Evolutionary conservation across 1,139 yeast species (phyloP), one percentile per base, ranked within the genome.

Genomic region (Geotrichum fermentans): DNA sequence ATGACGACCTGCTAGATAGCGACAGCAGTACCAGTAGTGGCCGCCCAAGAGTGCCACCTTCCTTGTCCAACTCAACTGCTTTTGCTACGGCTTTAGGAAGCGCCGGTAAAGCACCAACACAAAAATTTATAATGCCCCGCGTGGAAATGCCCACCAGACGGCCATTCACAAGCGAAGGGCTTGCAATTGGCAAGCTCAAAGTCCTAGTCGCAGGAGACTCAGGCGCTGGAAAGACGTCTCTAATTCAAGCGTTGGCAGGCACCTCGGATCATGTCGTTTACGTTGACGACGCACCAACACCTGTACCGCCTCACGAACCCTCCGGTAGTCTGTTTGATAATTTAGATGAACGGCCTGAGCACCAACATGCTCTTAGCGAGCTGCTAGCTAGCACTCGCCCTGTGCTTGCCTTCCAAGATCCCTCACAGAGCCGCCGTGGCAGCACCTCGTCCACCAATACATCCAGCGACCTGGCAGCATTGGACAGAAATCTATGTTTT

Each of bases 401-500:
- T 2, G 36, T 11, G 2, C 41, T 26, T 18, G 22, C 13, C 26
- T 41, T 35, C 24, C 18, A 14, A 21, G 13, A 16, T n/a, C 17
- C 33, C 10, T 26, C 45, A 4, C 65, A 30, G 62, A 63, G 47
- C 49, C 45, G 58, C 30, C 52, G 58, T 7, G 52, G 53, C 14
- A 58, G 57, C 37, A 51, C 51, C n/a, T 55, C 57, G 22, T 55
- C 58, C 4, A 34, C 53, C n/a, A 47, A 51, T 6, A 49, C 59
- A 1, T 51, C 54, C 2, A 51, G 58, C 11, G 54, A 54, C 26
- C 57, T 52, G 11, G 51, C 47, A 20, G 53, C 59, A 2, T 47
- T 62, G 34, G 62, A 61, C 49, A 49, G 62, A 4, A 62, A 62
- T 38, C 36, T 62, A 5, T 58, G 62, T 30, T 57, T 62, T 48